Evolutionary conservation across 768 basidiomycete genomes (phyloP).

Genomic region (Boletus rex-veris): DNA sequence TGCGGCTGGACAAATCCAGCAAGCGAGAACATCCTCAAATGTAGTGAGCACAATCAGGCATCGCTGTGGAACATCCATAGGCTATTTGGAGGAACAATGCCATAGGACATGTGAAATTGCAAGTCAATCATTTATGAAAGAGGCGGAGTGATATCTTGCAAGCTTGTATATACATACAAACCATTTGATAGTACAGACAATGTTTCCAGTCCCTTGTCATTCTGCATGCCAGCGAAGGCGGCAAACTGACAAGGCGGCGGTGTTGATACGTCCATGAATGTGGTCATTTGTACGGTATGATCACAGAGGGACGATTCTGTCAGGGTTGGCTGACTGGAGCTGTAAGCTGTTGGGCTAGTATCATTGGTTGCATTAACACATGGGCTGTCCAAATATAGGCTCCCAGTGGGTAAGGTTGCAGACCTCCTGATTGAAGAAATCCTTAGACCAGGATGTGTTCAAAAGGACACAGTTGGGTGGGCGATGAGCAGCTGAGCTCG

Average conservation of each 20-base stretch:
- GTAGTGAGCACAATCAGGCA: conserved; percentile 3
- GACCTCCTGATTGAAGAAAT: conserved; percentile 36
- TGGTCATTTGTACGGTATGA: conserved; percentile 53
- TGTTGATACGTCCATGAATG: conserved; percentile 44
- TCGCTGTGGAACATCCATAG: conserved; percentile 19
- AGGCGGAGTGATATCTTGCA: conserved; percentile 13
- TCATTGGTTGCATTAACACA: neutral
- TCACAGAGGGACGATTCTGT: conserved; percentile 56
- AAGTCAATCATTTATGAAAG: conserved; percentile 9
- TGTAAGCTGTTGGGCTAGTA: conserved; percentile 26
- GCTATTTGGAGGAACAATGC: conserved; percentile 6
- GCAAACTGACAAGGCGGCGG: conserved; percentile 37
- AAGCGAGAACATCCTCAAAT: neutral
- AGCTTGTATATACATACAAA: conserved; percentile 16
- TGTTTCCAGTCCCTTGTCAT: conserved; percentile 29
- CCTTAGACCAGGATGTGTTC: conserved; percentile 6
- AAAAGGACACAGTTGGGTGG: no score
- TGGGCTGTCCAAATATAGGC: conserved; percentile 22
- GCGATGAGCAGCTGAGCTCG: no score
- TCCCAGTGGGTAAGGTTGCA: conserved; percentile 41
- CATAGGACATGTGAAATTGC: conserved; percentile 13
- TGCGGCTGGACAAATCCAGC: no score
- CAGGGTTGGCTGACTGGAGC: conserved; percentile 49
- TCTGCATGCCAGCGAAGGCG: conserved; percentile 33
- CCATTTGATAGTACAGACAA: conserved; percentile 15